Evolutionary conservation across 768 basidiomycete genomes (phyloP), one percentile per base, ranked within the genome.

Genomic region (Lentinus brumalis): DNA sequence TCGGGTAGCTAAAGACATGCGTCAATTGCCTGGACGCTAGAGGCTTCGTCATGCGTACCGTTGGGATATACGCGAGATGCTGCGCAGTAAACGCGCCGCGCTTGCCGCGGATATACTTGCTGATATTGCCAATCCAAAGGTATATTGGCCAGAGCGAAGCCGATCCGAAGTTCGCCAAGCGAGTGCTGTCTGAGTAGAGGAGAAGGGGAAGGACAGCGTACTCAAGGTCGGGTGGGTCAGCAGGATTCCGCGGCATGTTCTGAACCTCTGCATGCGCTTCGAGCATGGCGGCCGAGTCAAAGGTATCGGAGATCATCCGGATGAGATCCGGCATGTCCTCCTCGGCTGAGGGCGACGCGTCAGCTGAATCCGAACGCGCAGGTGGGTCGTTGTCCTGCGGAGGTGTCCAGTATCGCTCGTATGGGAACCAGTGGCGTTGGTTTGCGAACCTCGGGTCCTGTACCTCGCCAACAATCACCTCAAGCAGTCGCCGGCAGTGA

Each of bases 61-160:
- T 18, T 16, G 42, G 42, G 42, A 44, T 9, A 18, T 44, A 44
- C 15, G 42, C 15, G 42, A 44, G 46, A 47, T 26, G 21, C 10
- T 26, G 76, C 26, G 69, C 66, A 1, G 76, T 70, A 29, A 68
- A 62, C 0, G 69, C 15, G 76, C 79, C 1, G 4, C 75, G 76
- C 26, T 66, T 62, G 4, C 60, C 60, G 1, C 71, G 67, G 5
- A 68, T 57, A 52, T 79, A 79, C 63, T 82, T 82, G 0, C 76
- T 77, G 8, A 72, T 64, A 53, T 77, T 78, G 0, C 76, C 78
- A 31, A 79, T 69, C 38, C 57, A 76, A 0, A 73, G 31, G 56
- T 81, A 82, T 0, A 78, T 38, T 8, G 78, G 79, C 81, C 78
- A 82, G 5, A 68, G 58, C 1, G 61, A 31, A 1, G 70, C 66